Evolutionary conservation across 108 stramenopile species (phyloP).

Genomic region (Fistulifera solaris): DNA sequence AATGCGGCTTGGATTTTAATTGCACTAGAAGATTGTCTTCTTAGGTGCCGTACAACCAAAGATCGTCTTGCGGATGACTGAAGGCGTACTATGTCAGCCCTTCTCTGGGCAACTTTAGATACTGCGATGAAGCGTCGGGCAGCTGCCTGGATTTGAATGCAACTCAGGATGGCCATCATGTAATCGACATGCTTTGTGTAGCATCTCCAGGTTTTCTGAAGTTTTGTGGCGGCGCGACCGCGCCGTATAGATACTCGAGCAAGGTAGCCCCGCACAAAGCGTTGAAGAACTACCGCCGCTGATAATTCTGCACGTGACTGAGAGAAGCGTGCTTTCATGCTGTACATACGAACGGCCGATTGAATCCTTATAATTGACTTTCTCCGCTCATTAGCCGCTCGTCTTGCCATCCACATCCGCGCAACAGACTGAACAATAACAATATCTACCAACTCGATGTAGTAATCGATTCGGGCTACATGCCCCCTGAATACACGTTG

Average conservation of each 20-base stretch:
- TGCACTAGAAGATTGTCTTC: no score
- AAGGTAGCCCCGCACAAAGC: not conserved
- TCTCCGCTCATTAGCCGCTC: not conserved
- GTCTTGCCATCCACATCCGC: constrained; percentile 12
- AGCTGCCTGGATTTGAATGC: constrained; percentile 17
- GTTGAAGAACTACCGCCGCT: not conserved
- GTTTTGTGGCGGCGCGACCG: constrained; percentile 29
- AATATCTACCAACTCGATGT: constrained; percentile 30
- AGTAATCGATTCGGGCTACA: constrained; percentile 21
- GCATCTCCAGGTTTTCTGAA: constrained; percentile 58
- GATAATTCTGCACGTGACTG: no score
- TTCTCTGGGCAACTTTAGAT: no score
- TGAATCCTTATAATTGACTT: not conserved
- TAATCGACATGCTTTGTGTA: constrained; percentile 42
- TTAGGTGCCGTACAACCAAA: no score
- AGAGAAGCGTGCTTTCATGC: no score
- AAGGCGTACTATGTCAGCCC: no score
- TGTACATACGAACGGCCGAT: not conserved
- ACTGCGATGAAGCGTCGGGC: constrained; percentile 5
- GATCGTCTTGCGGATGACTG: no score
- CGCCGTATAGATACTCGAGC: not conserved
- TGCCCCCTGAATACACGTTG: constrained; percentile 33
- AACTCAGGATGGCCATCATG: constrained; percentile 27
- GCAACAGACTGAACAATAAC: constrained; percentile 20
- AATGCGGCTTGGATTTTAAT: not conserved